Evolutionary conservation across 495 filamentous ascomycete species (phyloP).

Genomic region (Aspergillus biplanus): DNA sequence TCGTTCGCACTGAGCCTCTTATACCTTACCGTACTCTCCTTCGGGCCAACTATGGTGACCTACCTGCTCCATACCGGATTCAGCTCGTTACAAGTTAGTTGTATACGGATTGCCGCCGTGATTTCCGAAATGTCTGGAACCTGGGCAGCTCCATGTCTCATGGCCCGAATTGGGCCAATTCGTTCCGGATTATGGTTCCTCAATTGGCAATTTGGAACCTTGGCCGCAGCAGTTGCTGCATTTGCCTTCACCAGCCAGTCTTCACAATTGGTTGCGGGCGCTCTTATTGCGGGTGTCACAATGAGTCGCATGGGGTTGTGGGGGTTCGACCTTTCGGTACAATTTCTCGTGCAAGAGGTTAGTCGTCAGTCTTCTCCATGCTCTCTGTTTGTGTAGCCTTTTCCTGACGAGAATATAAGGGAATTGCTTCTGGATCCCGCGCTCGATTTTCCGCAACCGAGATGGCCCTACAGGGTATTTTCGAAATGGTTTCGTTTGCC

Average conservation of each 20-base stretch:
- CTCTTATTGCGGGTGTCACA: constrained; percentile 54
- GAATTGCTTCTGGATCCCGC: constrained; percentile 51
- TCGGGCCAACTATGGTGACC: constrained; percentile 62
- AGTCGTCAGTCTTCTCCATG: constrained; percentile 13
- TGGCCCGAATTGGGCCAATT: constrained; percentile 57
- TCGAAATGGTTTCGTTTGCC: constrained; percentile 65
- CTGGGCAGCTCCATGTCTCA: constrained; percentile 54
- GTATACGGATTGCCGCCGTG: constrained; percentile 55
- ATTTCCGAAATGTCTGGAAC: constrained; percentile 53
- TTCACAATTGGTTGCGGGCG: constrained; percentile 41
- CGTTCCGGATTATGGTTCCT: constrained; percentile 66
- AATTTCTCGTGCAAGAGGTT: constrained; percentile 69
- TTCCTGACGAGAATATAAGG: constrained; percentile 31
- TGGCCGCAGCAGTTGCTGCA: constrained; percentile 45
- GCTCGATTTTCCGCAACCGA: constrained; percentile 67
- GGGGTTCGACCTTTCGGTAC: constrained; percentile 68
- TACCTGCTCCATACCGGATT: constrained; percentile 61
- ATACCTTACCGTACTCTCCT: constrained; percentile 63
- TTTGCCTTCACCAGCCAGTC: constrained; percentile 42
- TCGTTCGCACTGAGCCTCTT: constrained; percentile 59
- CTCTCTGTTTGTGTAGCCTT: not conserved
- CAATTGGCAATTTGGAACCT: constrained; percentile 61
- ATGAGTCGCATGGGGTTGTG: constrained; percentile 67
- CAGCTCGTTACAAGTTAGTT: constrained; percentile 54
- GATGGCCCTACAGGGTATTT: constrained; percentile 63